Percentiles rank a stretch among this genome's conserved stretches.
Conservation (phyloP, 2,329 filamentous ascomycete genomes). For the Fusarium zealandicum region DNA sequence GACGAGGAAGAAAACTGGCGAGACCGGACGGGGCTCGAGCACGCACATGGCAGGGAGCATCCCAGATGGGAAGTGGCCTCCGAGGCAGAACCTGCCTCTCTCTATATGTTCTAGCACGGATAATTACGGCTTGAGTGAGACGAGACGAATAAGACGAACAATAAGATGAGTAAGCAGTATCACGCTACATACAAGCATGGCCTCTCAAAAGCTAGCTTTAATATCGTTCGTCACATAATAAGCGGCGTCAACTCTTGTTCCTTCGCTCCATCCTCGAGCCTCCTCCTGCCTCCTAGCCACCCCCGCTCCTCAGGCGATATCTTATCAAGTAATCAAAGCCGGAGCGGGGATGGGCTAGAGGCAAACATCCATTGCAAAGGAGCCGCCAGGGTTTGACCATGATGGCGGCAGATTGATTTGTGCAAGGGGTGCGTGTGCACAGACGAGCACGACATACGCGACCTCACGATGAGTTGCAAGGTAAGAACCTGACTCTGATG, state of each 20-base stretch:
- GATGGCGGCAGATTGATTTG: conserved; percentile 29
- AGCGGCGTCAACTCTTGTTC: background rate
- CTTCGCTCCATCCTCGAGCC: background rate
- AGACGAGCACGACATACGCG: no score
- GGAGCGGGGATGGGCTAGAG: conserved; percentile 8
- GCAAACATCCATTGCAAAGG: no score
- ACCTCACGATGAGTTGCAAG: no score
- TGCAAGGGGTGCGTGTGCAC: conserved; percentile 22
- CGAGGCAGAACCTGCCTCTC: conserved; percentile 31
- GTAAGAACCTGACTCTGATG: no score
- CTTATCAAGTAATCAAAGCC: conserved; percentile 11
- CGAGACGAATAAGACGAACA: no score
- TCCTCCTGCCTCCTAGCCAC: conserved; percentile 15
- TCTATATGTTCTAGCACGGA: conserved; percentile 26
- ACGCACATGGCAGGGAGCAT: conserved; percentile 23
- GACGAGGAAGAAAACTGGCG: conserved; percentile 7
- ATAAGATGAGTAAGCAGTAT: background rate
- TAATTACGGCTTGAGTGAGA: background rate
- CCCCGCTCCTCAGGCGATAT: conserved; percentile 11
- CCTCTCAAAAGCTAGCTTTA: no score
- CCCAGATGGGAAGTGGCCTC: conserved; percentile 34
- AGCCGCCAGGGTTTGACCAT: conserved; percentile 19
- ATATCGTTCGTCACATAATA: no score
- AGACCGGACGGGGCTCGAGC: conserved; percentile 21
- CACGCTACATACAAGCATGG: no score